These are phyloP conservation scores for Calonectria honghensis DNA, from an alignment of 2,329 filamentous ascomycete species.

Conservation along the genomic window DNA sequence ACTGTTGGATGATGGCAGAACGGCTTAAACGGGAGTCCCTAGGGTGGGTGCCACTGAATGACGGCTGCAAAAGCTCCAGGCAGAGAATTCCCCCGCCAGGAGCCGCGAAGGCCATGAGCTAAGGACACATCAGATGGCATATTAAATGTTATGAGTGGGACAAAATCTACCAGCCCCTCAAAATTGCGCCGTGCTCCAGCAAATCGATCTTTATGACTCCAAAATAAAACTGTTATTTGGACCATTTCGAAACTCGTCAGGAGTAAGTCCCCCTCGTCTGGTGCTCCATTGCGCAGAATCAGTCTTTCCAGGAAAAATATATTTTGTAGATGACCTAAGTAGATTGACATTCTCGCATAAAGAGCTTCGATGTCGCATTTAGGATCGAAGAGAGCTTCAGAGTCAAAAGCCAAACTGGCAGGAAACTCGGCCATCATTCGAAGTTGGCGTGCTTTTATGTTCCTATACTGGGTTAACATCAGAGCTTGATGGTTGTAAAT, in stretches of 20 bases:
- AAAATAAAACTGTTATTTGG: constrained; percentile 30
- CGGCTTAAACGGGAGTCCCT: constrained; percentile 55
- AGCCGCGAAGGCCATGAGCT: constrained; percentile 69
- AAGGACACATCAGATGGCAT: constrained; percentile 65
- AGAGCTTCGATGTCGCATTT: background rate
- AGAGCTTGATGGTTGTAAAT: background rate
- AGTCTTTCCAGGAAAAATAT: constrained; percentile 40
- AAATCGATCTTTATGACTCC: constrained; percentile 43
- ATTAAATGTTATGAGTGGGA: constrained; percentile 62
- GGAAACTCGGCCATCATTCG: constrained; percentile 29
- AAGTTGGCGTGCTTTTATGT: constrained; percentile 33
- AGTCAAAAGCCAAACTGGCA: constrained; percentile 13
- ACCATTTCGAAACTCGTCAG: constrained; percentile 38
- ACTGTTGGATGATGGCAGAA: constrained; percentile 69
- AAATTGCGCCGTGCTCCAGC: constrained; percentile 30
- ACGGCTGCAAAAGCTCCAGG: constrained; percentile 67
- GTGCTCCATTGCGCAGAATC: constrained; percentile 28
- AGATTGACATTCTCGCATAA: constrained; percentile 32
- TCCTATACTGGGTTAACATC: constrained; percentile 17
- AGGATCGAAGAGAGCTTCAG: constrained; percentile 21
- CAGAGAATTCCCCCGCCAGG: constrained; percentile 69
- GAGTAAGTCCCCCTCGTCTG: constrained; percentile 38
- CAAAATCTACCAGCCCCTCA: constrained; percentile 40
- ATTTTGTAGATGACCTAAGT: constrained; percentile 36
- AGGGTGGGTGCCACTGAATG: constrained; percentile 38